Conservation (phyloP, 805 yeast species). For the Lipomyces yamanashiensis region DNA sequence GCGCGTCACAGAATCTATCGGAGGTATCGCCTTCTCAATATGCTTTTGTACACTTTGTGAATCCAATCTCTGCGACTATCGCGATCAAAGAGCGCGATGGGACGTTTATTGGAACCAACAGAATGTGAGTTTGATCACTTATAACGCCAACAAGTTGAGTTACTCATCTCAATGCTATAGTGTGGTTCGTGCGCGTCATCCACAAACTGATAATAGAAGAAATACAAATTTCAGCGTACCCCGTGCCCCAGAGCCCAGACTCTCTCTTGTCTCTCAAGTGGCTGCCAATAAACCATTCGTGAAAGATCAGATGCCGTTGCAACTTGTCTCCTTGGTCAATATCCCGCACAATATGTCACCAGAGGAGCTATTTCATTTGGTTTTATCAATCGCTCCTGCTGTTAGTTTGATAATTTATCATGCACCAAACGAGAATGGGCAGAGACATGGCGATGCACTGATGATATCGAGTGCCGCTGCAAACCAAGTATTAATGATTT, state of each 20-base stretch:
- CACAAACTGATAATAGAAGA: background rate
- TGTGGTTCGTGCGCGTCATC: slow-evolving; percentile 15
- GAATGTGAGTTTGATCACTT: slow-evolving; percentile 15
- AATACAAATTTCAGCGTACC: background rate
- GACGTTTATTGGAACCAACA: slow-evolving; percentile 17
- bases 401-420: slow-evolving; percentile 25
- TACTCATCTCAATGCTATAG: background rate
- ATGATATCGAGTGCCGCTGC: slow-evolving; percentile 23
- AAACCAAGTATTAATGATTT: background rate
- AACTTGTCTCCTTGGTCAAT: slow-evolving; percentile 20
- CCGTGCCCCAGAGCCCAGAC: background rate
- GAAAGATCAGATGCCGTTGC: slow-evolving; percentile 6
- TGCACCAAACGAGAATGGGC: slow-evolving; percentile 22
- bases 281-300: background rate
- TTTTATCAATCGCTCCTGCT: slow-evolving; percentile 18
- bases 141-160: no score
- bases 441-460: slow-evolving; percentile 27
- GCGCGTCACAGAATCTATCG: background rate
- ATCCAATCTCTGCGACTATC: slow-evolving; percentile 15
- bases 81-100: slow-evolving; percentile 30
- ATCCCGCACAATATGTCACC: slow-evolving; percentile 27
- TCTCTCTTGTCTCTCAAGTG: background rate
- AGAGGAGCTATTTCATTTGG: slow-evolving; percentile 23
- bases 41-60: slow-evolving; percentile 25
- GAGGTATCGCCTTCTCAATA: slow-evolving; percentile 11